Conservation (phyloP, 1,284 basidiomycete genomes). For the Peniophora sp. region DNA sequence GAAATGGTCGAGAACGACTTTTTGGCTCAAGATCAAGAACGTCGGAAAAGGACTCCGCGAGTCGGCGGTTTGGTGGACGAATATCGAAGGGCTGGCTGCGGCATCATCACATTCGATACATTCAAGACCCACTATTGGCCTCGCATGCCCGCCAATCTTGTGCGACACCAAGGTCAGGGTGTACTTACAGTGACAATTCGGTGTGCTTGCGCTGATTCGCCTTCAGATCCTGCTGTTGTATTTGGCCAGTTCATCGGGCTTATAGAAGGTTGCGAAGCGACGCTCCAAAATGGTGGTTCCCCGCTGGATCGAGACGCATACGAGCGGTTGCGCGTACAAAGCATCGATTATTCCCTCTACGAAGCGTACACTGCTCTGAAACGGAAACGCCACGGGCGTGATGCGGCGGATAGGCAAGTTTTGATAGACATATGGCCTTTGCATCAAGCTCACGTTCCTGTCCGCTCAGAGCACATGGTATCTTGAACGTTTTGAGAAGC, state of each 20-base stretch:
- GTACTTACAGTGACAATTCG: neutral
- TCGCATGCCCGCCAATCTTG: neutral
- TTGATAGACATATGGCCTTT: neutral
- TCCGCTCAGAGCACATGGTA: conserved; percentile 34
- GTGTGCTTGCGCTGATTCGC: neutral
- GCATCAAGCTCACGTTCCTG: neutral
- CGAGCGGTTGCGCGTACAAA: conserved; percentile 30
- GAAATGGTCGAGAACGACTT: conserved; percentile 12
- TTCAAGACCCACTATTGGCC: conserved; percentile 11
- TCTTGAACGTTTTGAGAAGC: conserved; percentile 24
- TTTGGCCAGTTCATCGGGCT: conserved; percentile 58
- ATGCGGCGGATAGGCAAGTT: conserved; percentile 48
- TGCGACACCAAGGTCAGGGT: neutral
- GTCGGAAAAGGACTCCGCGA: neutral
- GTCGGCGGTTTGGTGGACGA: neutral
- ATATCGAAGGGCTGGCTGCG: neutral
- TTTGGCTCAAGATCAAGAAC: neutral
- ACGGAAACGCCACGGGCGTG: conserved; percentile 34
- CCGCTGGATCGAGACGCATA: conserved; percentile 37
- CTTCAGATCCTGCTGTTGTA: conserved; percentile 33
- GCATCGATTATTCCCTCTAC: conserved; percentile 42
- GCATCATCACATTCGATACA: conserved; percentile 3
- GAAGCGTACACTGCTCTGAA: conserved; percentile 39
- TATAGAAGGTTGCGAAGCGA: conserved; percentile 51
- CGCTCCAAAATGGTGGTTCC: conserved; percentile 23